Evolutionary conservation across 257 asterid species (phyloP).

Genomic region (Marsdenia floribunda): DNA sequence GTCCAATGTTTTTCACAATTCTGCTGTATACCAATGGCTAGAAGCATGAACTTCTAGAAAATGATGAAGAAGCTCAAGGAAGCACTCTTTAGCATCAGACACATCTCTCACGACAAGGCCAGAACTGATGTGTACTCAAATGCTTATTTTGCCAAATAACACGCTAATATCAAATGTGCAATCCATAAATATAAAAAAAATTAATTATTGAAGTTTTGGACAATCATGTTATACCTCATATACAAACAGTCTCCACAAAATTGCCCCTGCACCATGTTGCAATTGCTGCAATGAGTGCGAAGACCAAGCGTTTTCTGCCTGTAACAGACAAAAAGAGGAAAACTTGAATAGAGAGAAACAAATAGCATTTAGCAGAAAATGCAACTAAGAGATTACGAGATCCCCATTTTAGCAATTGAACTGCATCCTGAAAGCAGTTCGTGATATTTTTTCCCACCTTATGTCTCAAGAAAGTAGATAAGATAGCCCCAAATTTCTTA

Average conservation of each 20-base stretch:
- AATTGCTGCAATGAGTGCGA: slow-evolving; percentile 72
- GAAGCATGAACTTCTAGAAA: neutral
- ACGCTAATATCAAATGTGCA: neutral
- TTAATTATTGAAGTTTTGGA: neutral
- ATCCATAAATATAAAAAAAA: neutral
- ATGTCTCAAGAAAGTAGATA: too few species aligned
- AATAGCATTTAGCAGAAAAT: neutral
- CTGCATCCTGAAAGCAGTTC: neutral
- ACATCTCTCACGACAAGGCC: neutral
- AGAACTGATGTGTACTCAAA: neutral
- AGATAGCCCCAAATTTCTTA: too few species aligned
- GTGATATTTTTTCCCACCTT: too few species aligned
- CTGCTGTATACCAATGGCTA: neutral
- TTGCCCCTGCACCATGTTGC: slow-evolving; percentile 86
- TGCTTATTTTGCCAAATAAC: neutral
- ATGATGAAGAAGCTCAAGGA: neutral
- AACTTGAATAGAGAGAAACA: neutral
- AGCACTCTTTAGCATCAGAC: neutral
- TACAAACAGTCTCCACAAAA: slow-evolving; percentile 98
- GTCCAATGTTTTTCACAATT: neutral
- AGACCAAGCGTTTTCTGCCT: slow-evolving; percentile 96
- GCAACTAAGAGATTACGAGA: neutral
- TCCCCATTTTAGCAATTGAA: neutral
- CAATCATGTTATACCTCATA: slow-evolving; percentile 59
- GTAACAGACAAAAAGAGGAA: slow-evolving; percentile 18